A percentile compares a stretch with the other conserved stretches of the same genome.
These are phyloP conservation scores for Diaporthe citrichinensis DNA, from an alignment of 2,329 filamentous ascomycete genomes.

Conservation along the genomic window DNA sequence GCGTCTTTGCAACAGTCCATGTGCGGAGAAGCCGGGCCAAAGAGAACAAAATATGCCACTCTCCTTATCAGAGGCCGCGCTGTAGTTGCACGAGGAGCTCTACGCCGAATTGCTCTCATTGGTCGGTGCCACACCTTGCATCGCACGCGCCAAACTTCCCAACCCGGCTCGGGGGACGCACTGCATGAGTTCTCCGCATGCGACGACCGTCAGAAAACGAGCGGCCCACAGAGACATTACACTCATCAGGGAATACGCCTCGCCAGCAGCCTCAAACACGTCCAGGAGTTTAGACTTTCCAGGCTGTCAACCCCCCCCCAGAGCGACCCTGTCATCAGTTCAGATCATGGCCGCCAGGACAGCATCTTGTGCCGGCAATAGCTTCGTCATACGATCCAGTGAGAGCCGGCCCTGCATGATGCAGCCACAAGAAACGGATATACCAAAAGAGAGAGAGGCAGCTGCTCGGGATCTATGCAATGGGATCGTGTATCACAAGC, in stretches of 20 bases:
- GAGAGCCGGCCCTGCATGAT: not conserved
- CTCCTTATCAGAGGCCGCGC: conserved; percentile 10
- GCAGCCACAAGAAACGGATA: not conserved
- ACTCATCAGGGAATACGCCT: not conserved
- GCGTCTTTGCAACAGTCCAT: not conserved
- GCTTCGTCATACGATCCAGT: not conserved
- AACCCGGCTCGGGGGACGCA: not conserved
- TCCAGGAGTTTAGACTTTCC: not conserved
- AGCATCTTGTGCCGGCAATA: not conserved
- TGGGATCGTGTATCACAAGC: not conserved
- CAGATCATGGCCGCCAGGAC: not conserved
- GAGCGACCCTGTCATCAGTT: not conserved
- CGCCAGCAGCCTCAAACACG: conserved; percentile 4
- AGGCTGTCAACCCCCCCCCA: not conserved
- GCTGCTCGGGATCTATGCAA: not conserved
- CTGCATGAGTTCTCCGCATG: conserved; percentile 28
- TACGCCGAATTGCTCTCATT: not conserved
- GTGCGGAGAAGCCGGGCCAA: conserved; percentile 4
- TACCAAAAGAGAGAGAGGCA: not conserved
- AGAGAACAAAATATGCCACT: not conserved
- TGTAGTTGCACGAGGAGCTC: conserved; percentile 17
- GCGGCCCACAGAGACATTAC: not conserved
- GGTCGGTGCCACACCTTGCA: conserved; percentile 13
- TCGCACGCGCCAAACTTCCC: conserved; percentile 2
- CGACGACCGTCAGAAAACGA: conserved; percentile 19